phyloP scores from a whole-genome alignment of 768 basidiomycete species.

The Amanita phalloides region DNA sequence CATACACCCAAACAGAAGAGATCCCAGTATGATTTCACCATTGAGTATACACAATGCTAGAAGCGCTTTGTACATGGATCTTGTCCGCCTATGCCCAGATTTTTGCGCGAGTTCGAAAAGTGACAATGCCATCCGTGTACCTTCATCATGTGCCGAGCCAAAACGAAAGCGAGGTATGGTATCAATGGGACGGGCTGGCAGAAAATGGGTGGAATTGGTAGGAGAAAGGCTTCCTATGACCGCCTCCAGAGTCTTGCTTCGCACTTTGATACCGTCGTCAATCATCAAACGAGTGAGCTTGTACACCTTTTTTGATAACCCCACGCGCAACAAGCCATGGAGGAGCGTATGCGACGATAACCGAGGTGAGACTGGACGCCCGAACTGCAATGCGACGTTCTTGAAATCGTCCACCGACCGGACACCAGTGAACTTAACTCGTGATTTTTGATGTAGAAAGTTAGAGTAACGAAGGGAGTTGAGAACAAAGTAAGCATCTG shows the following conservation, averaged over 20 bases:
- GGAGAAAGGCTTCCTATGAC: slow-evolving; percentile 21
- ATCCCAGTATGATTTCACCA: slow-evolving; percentile 71
- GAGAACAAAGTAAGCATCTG: slow-evolving; percentile 46
- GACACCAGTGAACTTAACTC: slow-evolving; percentile 1
- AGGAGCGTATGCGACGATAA: slow-evolving; percentile 54
- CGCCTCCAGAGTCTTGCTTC: slow-evolving; percentile 35
- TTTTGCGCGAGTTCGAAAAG: slow-evolving; percentile 44
- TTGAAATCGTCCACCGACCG: slow-evolving; percentile 7
- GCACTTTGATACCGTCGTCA: slow-evolving; percentile 38
- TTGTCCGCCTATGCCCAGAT: slow-evolving; percentile 42
- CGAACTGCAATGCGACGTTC: slow-evolving; percentile 10
- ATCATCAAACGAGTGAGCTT: slow-evolving; percentile 42
- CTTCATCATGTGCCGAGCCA: slow-evolving; percentile 23
- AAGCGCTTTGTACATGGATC: slow-evolving; percentile 50
- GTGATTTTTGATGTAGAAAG: slow-evolving; percentile 11
- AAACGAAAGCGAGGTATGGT: not conserved
- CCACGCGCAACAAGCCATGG: slow-evolving; percentile 49
- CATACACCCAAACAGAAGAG: slow-evolving; percentile 54
- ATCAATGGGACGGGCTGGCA: slow-evolving; percentile 1
- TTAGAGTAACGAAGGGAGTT: slow-evolving; percentile 43
- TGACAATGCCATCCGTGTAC: slow-evolving; percentile 38
- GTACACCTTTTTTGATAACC: slow-evolving; percentile 36
- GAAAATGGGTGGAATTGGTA: slow-evolving; percentile 49
- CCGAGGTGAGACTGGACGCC: slow-evolving; percentile 40
- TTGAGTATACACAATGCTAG: slow-evolving; percentile 61